Evolutionary conservation across 805 yeast species (phyloP).

Genomic region (Candida krabiensis): DNA sequence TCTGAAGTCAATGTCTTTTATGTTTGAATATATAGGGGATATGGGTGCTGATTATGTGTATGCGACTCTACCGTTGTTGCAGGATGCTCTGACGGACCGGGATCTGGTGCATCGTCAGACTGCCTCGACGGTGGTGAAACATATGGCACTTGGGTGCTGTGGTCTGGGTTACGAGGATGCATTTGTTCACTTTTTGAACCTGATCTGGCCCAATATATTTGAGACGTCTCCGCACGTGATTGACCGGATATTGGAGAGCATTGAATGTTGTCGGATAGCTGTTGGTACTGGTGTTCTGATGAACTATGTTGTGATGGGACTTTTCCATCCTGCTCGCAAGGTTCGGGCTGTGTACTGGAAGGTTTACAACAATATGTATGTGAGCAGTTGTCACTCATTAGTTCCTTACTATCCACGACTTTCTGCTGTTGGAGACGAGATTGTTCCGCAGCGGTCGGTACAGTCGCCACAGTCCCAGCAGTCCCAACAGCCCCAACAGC

Average conservation of each 20-base stretch:
- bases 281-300: constrained; percentile 75
- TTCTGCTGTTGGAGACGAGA: constrained; percentile 31
- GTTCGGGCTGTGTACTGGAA: constrained; percentile 88
- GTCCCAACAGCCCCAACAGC: constrained; percentile 13
- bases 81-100: constrained; percentile 87
- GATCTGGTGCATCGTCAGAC: constrained; percentile 95
- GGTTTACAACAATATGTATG: constrained; percentile 72
- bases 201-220: constrained; percentile 82
- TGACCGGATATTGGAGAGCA: constrained; percentile 72
- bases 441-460: too few relatives aligned
- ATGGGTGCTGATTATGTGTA: constrained; percentile 79
- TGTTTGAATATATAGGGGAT: constrained; percentile 89
- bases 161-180: constrained; percentile 81
- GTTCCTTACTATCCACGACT: constrained; percentile 79
- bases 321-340: constrained; percentile 89
- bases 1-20: constrained; percentile 81
- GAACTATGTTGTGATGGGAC: constrained; percentile 82
- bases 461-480: too few relatives aligned
- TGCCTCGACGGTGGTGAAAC: constrained; percentile 83
- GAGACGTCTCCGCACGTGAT: constrained; percentile 97
- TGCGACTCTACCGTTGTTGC: constrained; percentile 73
- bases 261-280: constrained; percentile 68
- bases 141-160: constrained; percentile 73
- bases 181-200: constrained; percentile 77
- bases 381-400: constrained; percentile 69